Conservation (phyloP, 1,284 basidiomycete species). For the Pascua guehoae region DNA sequence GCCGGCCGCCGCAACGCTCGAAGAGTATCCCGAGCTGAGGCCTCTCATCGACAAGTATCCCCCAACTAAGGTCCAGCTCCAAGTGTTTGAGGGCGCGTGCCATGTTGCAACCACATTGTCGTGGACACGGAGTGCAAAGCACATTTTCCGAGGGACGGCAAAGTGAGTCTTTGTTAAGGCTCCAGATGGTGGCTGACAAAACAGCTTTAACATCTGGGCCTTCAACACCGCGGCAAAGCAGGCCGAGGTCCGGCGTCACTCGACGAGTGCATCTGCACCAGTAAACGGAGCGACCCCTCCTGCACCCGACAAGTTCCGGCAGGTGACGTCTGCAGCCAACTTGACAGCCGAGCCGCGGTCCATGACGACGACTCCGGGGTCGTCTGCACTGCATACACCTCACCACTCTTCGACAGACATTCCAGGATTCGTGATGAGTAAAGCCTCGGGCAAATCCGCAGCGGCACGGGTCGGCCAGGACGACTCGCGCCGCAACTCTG, state of each 20-base stretch:
- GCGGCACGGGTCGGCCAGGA: too few species aligned
- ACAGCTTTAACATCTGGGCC: constrained; percentile 49
- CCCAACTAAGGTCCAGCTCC: constrained; percentile 54
- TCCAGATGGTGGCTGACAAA: neutral
- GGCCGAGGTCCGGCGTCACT: neutral
- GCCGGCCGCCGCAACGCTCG: constrained; percentile 42
- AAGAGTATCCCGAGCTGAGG: constrained; percentile 46
- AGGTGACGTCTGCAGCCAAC: too few species aligned
- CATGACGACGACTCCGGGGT: too few species aligned
- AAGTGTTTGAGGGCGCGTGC: constrained; percentile 48
- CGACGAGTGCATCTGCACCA: too few species aligned
- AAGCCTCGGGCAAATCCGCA: too few species aligned
- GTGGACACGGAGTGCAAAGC: constrained; percentile 46
- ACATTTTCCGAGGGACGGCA: constrained; percentile 46
- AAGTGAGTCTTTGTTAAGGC: constrained; percentile 30
- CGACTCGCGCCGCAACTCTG: too few species aligned
- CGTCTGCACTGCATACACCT: too few species aligned
- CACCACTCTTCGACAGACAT: too few species aligned
- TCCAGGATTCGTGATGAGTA: too few species aligned
- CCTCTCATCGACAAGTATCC: constrained; percentile 45
- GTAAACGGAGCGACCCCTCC: too few species aligned
- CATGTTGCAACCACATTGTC: constrained; percentile 49
- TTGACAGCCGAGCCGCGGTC: too few species aligned
- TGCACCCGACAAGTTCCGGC: too few species aligned
- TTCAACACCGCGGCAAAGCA: constrained; percentile 36